These are phyloP conservation scores for Dichotomopilus funicola DNA, from an alignment of 2,329 filamentous ascomycete species.

Conservation along the genomic window DNA sequence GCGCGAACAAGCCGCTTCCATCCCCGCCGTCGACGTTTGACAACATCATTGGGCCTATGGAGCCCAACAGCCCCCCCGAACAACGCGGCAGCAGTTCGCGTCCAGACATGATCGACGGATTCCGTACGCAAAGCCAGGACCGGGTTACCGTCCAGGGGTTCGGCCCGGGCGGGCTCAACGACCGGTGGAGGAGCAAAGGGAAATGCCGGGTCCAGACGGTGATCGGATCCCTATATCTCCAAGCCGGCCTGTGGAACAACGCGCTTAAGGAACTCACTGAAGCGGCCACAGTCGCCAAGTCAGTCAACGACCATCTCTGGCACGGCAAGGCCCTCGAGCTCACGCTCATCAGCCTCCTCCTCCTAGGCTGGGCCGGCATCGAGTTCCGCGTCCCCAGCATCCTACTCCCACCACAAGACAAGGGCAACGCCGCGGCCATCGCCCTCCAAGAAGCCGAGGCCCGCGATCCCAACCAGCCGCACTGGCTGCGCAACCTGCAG, in stretches of 20 bases:
- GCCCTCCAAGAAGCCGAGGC: constrained; percentile 34
- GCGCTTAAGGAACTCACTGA: constrained; percentile 78
- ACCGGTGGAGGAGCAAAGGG: constrained; percentile 72
- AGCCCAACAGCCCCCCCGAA: constrained; percentile 39
- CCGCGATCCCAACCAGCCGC: constrained; percentile 43
- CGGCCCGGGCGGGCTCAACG: constrained; percentile 62
- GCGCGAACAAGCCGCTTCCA: constrained; percentile 38
- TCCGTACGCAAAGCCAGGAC: constrained; percentile 47
- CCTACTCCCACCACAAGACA: constrained; percentile 47
- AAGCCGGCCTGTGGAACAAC: constrained; percentile 84
- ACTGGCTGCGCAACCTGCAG: constrained; percentile 49
- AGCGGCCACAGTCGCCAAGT: constrained; percentile 68
- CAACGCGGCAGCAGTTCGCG: constrained; percentile 27
- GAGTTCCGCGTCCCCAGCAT: constrained; percentile 70
- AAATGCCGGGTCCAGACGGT: constrained; percentile 74
- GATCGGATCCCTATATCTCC: constrained; percentile 78
- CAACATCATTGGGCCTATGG: constrained; percentile 33
- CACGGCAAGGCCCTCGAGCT: constrained; percentile 91
- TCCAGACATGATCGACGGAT: constrained; percentile 37
- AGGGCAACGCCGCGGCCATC: constrained; percentile 28
- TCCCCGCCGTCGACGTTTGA: constrained; percentile 43
- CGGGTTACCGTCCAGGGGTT: constrained; percentile 65
- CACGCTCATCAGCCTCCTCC: constrained; percentile 71
- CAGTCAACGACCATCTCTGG: constrained; percentile 89
- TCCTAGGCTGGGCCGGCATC: constrained; percentile 76